These are phyloP conservation scores for Beauveria brongniartii DNA, from an alignment of 2,329 filamentous ascomycete genomes.

Conservation along the genomic window DNA sequence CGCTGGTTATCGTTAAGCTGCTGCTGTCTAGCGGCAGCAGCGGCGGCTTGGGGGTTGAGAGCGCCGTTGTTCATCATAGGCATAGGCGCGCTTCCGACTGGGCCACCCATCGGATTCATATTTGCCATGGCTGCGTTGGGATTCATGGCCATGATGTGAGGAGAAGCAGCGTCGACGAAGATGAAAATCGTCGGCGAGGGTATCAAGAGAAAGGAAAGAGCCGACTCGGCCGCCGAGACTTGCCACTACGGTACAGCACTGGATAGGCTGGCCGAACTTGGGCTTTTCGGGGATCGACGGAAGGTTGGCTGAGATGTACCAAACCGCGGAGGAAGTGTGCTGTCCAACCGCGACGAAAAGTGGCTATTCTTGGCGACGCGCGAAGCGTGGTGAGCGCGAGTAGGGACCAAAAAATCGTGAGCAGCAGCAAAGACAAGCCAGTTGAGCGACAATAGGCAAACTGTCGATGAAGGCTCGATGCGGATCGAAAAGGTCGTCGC, in stretches of 20 bases:
- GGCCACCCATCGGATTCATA: constrained; percentile 62
- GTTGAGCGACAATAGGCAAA: background rate
- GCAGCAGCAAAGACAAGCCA: background rate
- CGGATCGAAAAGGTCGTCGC: background rate
- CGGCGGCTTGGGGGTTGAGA: constrained; percentile 27
- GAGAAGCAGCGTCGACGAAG: background rate
- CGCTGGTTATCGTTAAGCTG: constrained; percentile 40
- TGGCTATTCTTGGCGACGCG: background rate
- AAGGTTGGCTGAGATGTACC: background rate
- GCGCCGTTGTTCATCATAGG: constrained; percentile 59
- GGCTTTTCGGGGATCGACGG: constrained; percentile 18
- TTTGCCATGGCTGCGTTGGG: constrained; percentile 56
- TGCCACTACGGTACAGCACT: constrained; percentile 26
- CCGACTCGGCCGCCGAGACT: constrained; percentile 24
- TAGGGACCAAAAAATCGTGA: background rate
- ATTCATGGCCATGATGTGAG: constrained; percentile 40
- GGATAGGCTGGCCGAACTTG: constrained; percentile 24
- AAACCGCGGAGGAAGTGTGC: background rate
- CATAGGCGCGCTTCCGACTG: constrained; percentile 52
- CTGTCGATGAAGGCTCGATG: background rate
- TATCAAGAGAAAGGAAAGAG: constrained; percentile 17
- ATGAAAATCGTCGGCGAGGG: constrained; percentile 1
- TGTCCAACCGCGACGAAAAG: background rate
- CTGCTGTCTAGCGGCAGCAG: constrained; percentile 28
- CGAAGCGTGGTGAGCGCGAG: background rate